phyloP scores from a whole-genome alignment of 345 rosid genomes.

The Acer campestre region DNA sequence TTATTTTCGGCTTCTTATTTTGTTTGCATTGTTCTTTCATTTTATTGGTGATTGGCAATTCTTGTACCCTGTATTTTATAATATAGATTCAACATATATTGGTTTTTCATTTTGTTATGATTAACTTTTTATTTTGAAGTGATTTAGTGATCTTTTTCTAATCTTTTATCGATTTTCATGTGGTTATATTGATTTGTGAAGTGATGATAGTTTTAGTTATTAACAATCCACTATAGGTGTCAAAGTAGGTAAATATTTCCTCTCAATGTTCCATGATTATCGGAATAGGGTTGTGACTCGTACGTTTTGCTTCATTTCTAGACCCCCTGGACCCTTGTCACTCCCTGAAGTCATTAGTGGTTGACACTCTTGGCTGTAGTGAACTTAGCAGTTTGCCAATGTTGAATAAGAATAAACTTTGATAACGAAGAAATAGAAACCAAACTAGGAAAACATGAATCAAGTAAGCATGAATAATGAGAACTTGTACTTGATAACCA shows the following conservation, averaged over 20 bases:
- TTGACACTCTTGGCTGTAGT: neutral
- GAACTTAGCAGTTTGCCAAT: neutral
- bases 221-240: neutral
- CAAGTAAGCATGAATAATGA: neutral
- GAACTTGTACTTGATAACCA: too few species aligned
- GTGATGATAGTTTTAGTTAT: neutral
- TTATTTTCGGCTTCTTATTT: slow-evolving; percentile 20
- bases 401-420: neutral
- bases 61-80: slow-evolving; percentile 26
- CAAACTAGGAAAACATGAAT: neutral
- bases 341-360: neutral
- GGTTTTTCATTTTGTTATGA: slow-evolving; percentile 2
- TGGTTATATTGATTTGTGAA: neutral
- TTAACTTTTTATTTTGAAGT: neutral
- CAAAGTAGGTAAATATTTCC: neutral
- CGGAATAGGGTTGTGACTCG: neutral
- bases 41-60: slow-evolving; percentile 16
- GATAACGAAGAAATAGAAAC: neutral
- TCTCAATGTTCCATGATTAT: neutral
- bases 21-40: slow-evolving; percentile 24
- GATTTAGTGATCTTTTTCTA: neutral
- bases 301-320: neutral
- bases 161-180: neutral
- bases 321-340: neutral
- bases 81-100: slow-evolving; percentile 13